Evolutionary conservation across 768 basidiomycete genomes (phyloP), one percentile per base, ranked within the genome.

Genomic region (Auricularia cornea): DNA sequence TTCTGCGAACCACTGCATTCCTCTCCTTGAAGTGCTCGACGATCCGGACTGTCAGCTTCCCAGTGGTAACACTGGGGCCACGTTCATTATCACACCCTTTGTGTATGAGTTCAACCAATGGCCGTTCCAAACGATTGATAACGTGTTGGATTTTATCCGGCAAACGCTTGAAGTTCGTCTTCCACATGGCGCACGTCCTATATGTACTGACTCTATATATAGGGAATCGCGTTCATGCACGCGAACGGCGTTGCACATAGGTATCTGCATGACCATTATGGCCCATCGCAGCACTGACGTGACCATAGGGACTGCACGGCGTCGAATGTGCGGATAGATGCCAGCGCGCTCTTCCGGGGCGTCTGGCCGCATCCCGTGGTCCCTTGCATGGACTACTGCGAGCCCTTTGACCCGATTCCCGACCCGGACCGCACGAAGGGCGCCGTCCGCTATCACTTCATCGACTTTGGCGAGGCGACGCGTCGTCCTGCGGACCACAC

Each of bases 361-460:
- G 35, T 54, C 14, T 69, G 10, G 44, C 44, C 44, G 20, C 44
- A 48, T 48, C 44, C 44, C 44, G 44, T 59, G 26, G 69, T 70
- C 40, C 68, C 66, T 3, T 14, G 5, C 2, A 35, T 35, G 2
- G 14, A 54, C 6, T 30, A n/a, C 1, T 48, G 41, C 51, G 2
- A 33, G 16, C 66, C 68, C 48, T 28, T 60, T 11, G 62, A n/a
- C 4, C 38, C 64, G 8, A 16, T 8, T 1, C 66, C 66, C 0
- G 62, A 63, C 41, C 60, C 59, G 28, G 62, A 59, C 5, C 65
- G 72, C 3, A 73, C 74, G 0, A 40, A 64, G n/a, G 65, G 67
- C 1, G 72, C 74, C 1, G 31, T 67, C 3, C 65, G 64, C 48
- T 75, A 75, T 60, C 70, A 67, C 44, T 60, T 69, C 48, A 69